Conservation (phyloP, 176 grass and related monocot genomes). For the Carex cristatella region DNA sequence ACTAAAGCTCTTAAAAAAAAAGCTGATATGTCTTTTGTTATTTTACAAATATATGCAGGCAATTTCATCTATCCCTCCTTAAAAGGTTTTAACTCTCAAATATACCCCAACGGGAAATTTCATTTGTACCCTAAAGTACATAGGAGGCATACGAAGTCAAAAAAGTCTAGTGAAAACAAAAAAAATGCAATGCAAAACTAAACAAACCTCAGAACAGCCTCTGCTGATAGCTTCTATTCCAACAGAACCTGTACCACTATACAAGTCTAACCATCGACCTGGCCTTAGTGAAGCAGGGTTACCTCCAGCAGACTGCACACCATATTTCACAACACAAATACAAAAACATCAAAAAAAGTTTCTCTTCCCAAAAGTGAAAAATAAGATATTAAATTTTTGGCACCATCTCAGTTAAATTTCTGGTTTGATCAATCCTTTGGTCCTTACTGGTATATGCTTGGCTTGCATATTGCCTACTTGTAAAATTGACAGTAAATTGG, state of each 20-base stretch:
- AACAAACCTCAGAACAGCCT: slow-evolving; percentile 81
- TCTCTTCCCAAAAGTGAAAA: background rate
- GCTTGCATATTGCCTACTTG: background rate
- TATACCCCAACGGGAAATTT: background rate
- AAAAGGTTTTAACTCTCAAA: background rate
- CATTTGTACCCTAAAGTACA: background rate
- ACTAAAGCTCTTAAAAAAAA: background rate
- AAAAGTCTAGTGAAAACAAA: background rate
- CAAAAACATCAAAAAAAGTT: background rate
- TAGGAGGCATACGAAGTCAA: background rate
- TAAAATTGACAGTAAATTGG: background rate
- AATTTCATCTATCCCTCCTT: background rate
- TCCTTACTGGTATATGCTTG: background rate
- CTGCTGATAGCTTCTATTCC: slow-evolving; percentile 98
- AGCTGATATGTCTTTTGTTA: background rate
- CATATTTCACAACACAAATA: slow-evolving; percentile 15
- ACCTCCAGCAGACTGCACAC: slow-evolving; percentile 74
- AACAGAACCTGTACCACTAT: slow-evolving; percentile 93
- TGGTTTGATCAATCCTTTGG: background rate
- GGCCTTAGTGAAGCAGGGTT: slow-evolving; percentile 84
- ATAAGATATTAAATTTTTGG: background rate
- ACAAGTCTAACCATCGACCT: slow-evolving; percentile 88
- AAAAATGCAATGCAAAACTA: background rate
- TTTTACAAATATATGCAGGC: background rate
- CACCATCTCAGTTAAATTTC: background rate